Percentiles rank a stretch among this genome's conserved stretches.
phyloP scores from a whole-genome alignment of 75 land plant genomes.

The Gnetum montanum region DNA sequence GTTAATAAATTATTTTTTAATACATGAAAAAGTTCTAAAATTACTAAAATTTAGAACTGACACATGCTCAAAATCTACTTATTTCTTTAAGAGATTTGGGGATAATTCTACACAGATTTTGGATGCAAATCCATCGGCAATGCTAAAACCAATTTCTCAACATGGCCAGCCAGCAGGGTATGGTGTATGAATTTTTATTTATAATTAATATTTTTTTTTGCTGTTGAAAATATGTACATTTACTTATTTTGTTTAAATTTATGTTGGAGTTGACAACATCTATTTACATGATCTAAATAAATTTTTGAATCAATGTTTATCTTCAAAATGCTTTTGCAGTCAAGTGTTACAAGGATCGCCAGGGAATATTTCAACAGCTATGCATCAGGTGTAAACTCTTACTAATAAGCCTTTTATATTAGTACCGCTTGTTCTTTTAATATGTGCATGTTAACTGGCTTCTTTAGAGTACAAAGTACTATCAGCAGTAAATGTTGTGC shows the following conservation, averaged over 20 bases:
- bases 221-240: no score
- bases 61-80: neutral
- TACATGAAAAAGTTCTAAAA: neutral
- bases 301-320: no score
- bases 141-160: slow-evolving; percentile 36
- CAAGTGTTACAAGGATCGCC: slow-evolving; percentile 25
- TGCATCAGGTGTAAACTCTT: slow-evolving; percentile 39
- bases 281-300: no score
- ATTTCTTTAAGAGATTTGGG: slow-evolving; percentile 54
- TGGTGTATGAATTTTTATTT: neutral
- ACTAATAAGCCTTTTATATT: no score
- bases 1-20: neutral
- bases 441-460: no score
- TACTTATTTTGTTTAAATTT: no score
- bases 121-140: slow-evolving; percentile 41
- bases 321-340: no score
- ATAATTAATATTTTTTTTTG: neutral
- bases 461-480: no score
- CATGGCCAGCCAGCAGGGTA: slow-evolving; percentile 35
- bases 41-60: neutral
- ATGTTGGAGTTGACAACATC: no score
- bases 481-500: no score
- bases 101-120: slow-evolving; percentile 42
- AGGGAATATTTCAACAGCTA: slow-evolving; percentile 26
- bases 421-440: no score